Percentiles rank a stretch among this genome's conserved stretches.
Evolutionary conservation across 2,329 filamentous ascomycete species (phyloP).

Genomic region (Ophiocordyceps camponoti-leonardi): DNA sequence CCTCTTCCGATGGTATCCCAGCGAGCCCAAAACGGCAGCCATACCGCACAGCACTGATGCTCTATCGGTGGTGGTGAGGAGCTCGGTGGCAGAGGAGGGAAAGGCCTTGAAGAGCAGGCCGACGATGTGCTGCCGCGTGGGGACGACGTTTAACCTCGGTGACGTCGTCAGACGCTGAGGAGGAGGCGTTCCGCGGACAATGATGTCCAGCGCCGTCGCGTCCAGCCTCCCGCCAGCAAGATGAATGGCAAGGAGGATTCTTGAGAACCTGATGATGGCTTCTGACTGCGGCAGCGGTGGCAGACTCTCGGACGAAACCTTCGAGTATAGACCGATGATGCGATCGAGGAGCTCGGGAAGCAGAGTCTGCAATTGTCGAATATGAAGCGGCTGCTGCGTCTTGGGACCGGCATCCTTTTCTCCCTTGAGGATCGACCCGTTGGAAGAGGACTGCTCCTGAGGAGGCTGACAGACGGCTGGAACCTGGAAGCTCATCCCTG

Average conservation of each 20-base stretch:
- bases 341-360: constrained; percentile 61
- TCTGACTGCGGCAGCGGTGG: constrained; percentile 58
- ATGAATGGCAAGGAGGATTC: constrained; percentile 50
- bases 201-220: constrained; percentile 41
- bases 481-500: constrained; percentile 68
- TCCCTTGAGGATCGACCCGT: constrained; percentile 11
- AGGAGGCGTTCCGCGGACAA: constrained; percentile 44
- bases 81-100: constrained; percentile 46
- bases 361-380: constrained; percentile 36
- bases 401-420: constrained; percentile 26
- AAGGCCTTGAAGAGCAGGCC: constrained; percentile 52
- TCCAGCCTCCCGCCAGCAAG: constrained; percentile 45
- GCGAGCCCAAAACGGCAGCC: constrained; percentile 60
- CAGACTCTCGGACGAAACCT: constrained; percentile 52
- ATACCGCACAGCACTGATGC: constrained; percentile 72
- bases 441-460: constrained; percentile 24
- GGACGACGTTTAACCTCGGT: constrained; percentile 37
- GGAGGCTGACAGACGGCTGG: constrained; percentile 35
- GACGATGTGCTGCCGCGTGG: constrained; percentile 45
- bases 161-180: constrained; percentile 30
- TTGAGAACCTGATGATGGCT: constrained; percentile 55
- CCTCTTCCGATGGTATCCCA: constrained; percentile 78
- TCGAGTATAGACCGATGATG: constrained; percentile 56
- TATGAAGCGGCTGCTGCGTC: constrained; percentile 11
- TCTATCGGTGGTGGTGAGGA: constrained; percentile 57